A percentile compares a stretch with the other conserved stretches of the same genome.
Conservation (phyloP, 2,329 filamentous ascomycete species). For the Aspergillus cejpii region DNA sequence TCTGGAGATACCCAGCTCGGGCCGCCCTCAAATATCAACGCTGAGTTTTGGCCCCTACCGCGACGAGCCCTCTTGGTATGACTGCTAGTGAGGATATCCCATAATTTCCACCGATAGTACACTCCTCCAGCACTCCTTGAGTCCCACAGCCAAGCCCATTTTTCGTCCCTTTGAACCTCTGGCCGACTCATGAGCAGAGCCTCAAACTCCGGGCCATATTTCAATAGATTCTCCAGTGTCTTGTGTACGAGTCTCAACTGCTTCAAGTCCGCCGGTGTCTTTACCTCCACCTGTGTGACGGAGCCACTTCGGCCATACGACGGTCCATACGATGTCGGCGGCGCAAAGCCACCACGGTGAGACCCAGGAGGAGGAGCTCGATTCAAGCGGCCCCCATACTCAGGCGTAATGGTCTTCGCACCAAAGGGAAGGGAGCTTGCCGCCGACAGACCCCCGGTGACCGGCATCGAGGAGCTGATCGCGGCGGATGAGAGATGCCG, state of each 20-base stretch:
- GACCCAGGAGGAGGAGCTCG: constrained; percentile 45
- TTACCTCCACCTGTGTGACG: constrained; percentile 61
- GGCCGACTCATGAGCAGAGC: constrained; percentile 81
- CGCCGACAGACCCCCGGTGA: constrained; percentile 43
- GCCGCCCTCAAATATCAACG: constrained; percentile 63
- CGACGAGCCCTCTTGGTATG: constrained; percentile 32
- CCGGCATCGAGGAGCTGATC: constrained; percentile 50
- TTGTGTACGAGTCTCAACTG: constrained; percentile 80
- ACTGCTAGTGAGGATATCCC: constrained; percentile 71
- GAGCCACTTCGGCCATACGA: constrained; percentile 45
- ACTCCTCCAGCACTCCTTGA: constrained; percentile 69
- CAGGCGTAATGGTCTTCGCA: constrained; percentile 58
- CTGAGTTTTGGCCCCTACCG: constrained; percentile 49
- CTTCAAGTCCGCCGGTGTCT: constrained; percentile 68
- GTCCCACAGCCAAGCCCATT: constrained; percentile 93
- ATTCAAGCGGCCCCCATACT: constrained; percentile 42
- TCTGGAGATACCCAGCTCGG: constrained; percentile 73
- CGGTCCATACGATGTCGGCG: constrained; percentile 62
- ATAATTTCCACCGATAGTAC: constrained; percentile 89
- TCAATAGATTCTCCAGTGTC: constrained; percentile 71
- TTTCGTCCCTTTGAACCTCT: constrained; percentile 77
- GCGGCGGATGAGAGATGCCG: constrained; percentile 73
- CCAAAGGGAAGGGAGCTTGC: constrained; percentile 63
- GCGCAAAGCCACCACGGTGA: constrained; percentile 63
- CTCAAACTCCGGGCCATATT: constrained; percentile 80